Percentiles rank a stretch among this genome's conserved stretches.
phyloP scores from a whole-genome alignment of 352 stramenopile genomes.

The Phytopythium kandeliae region DNA sequence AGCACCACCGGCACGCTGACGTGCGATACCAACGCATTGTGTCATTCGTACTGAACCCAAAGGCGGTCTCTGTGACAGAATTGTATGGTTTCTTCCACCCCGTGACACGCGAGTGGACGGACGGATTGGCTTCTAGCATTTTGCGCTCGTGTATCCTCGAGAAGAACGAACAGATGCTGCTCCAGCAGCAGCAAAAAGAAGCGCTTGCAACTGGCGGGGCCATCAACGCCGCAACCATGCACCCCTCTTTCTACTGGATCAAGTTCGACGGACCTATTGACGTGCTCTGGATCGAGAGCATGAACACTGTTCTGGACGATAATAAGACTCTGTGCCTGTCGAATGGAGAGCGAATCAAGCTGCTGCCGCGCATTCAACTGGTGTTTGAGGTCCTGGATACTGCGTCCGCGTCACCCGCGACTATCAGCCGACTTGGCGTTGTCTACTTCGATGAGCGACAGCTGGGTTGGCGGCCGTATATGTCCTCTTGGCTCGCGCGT shows the following conservation, averaged over 20 bases:
- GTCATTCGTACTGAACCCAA: slow-evolving; percentile 71
- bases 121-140: slow-evolving; percentile 72
- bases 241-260: slow-evolving; percentile 71
- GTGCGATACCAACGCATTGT: slow-evolving; percentile 49
- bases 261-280: slow-evolving; percentile 81
- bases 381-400: slow-evolving; percentile 93
- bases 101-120: slow-evolving; percentile 79
- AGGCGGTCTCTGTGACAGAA: slow-evolving; percentile 73
- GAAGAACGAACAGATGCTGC: slow-evolving; percentile 50
- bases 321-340: slow-evolving; percentile 89
- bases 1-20: slow-evolving; percentile 39
- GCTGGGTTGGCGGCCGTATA: slow-evolving; percentile 58
- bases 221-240: slow-evolving; percentile 14
- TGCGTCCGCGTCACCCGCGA: slow-evolving; percentile 86
- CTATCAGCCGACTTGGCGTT: slow-evolving; percentile 88
- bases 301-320: slow-evolving; percentile 89
- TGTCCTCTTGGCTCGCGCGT: slow-evolving; percentile 54
- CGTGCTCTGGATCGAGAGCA: slow-evolving; percentile 81
- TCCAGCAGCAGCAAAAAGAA: slow-evolving; percentile 13
- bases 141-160: slow-evolving; percentile 66
- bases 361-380: slow-evolving; percentile 84
- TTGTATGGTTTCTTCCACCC: slow-evolving; percentile 84
- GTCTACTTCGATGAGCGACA: slow-evolving; percentile 81
- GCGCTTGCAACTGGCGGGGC: slow-evolving; percentile 2
- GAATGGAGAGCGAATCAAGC: slow-evolving; percentile 85